Conservation (phyloP, 768 basidiomycete genomes). For the Epithele typhae region DNA sequence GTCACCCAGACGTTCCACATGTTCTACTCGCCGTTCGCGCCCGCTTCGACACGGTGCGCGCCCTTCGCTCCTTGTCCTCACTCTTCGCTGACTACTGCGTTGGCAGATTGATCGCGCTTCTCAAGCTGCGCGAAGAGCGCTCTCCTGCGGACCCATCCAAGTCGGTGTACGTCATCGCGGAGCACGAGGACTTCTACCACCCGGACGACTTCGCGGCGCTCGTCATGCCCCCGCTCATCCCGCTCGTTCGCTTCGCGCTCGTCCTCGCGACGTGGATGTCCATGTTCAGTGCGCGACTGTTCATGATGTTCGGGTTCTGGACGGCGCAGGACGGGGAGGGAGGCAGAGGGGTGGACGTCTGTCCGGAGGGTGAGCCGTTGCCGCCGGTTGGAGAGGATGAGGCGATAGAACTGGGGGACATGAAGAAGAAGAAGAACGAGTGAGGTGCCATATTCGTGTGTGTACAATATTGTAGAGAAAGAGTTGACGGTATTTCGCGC, state of each 20-base stretch:
- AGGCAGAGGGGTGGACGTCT: conserved; percentile 10
- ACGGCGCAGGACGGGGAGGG: conserved; percentile 12
- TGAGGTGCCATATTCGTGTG: not conserved
- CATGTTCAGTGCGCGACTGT: conserved; percentile 14
- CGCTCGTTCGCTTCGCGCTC: conserved; percentile 32
- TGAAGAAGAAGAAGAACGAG: conserved; percentile 4
- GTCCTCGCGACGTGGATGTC: conserved; percentile 20
- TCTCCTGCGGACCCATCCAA: conserved; percentile 24
- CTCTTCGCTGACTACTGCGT: not conserved
- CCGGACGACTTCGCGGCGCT: conserved; percentile 47
- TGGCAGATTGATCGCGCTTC: conserved; percentile 41
- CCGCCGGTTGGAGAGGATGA: conserved; percentile 7
- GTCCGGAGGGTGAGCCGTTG: conserved; percentile 12
- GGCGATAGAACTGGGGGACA: conserved; percentile 4
- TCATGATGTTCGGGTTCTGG: conserved; percentile 14
- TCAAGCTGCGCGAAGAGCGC: conserved; percentile 37
- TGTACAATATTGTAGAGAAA: not conserved
- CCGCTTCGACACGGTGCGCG: conserved; percentile 43
- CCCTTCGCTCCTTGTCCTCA: not conserved
- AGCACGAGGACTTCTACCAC: conserved; percentile 59
- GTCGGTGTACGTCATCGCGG: conserved; percentile 41
- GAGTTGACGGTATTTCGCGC: too few species aligned
- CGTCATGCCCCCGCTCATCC: conserved; percentile 38
- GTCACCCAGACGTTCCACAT: conserved; percentile 51
- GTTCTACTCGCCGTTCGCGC: conserved; percentile 40